Evolutionary conservation across 306 rosid species (phyloP).

Genomic region (Neltuma alba): DNA sequence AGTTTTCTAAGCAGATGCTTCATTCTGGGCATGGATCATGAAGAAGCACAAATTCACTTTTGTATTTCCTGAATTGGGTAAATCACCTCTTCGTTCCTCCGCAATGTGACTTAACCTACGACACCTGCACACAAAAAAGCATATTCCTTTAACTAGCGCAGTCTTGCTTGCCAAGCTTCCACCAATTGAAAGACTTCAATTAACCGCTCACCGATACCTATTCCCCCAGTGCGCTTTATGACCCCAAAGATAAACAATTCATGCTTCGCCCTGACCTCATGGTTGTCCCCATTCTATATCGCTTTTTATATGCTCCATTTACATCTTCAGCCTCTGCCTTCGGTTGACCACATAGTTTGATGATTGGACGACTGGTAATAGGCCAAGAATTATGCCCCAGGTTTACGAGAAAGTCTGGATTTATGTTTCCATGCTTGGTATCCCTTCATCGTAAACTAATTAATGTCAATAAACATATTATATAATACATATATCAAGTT

Average conservation of each 20-base stretch:
- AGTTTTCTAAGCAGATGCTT: constrained; percentile 94
- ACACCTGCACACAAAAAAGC: constrained; percentile 44
- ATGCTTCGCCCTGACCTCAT: not conserved
- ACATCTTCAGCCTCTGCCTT: not conserved
- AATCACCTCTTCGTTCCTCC: not conserved
- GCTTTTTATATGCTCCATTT: not conserved
- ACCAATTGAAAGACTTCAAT: constrained; percentile 47
- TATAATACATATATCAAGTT: too few species aligned
- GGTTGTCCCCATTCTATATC: not conserved
- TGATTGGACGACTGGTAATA: not conserved
- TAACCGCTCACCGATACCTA: constrained; percentile 55
- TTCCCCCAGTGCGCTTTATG: constrained; percentile 56
- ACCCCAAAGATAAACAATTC: constrained; percentile 6
- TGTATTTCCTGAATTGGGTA: not conserved
- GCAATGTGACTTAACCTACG: constrained; percentile 46
- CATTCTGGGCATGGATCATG: constrained; percentile 94
- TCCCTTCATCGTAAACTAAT: not conserved
- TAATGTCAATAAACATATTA: too few species aligned
- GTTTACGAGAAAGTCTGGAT: not conserved
- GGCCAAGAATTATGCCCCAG: not conserved
- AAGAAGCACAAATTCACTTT: constrained; percentile 1
- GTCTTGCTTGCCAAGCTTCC: constrained; percentile 63
- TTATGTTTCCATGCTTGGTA: not conserved
- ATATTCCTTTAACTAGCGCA: constrained; percentile 61
- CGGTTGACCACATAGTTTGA: not conserved